These are phyloP conservation scores for Cymbopogon citratus DNA, from an alignment of 176 grass and related monocot genomes.

Conservation along the genomic window DNA sequence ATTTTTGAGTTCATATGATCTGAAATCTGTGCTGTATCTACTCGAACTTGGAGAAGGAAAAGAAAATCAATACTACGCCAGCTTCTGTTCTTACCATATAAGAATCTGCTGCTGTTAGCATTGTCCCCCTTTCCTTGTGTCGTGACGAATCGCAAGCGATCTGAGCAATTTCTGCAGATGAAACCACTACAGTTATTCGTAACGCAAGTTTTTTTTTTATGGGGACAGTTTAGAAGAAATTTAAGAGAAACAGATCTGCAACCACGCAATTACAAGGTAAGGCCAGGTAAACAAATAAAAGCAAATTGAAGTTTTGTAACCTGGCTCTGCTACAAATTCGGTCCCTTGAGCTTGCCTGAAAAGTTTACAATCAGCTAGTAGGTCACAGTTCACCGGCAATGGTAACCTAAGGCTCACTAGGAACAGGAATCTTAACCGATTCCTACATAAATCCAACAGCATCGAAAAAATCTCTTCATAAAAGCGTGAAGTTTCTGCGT, in stretches of 20 bases:
- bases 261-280: no score
- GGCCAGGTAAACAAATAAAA: no score
- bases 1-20: neutral
- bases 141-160: neutral
- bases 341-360: no score
- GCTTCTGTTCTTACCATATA: neutral
- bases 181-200: no score
- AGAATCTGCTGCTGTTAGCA: neutral
- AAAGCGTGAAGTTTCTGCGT: neutral
- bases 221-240: no score
- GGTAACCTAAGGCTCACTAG: neutral
- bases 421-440: neutral
- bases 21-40: neutral
- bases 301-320: no score
- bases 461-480: no score
- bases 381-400: neutral
- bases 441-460: no score
- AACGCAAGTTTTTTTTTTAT: no score
- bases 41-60: neutral
- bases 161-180: neutral
- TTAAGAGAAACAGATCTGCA: no score
- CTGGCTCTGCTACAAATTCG: no score
- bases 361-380: no score
- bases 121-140: neutral
- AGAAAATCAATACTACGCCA: neutral